These are phyloP conservation scores for Xylaria curta DNA, from an alignment of 495 filamentous ascomycete genomes.

Conservation along the genomic window DNA sequence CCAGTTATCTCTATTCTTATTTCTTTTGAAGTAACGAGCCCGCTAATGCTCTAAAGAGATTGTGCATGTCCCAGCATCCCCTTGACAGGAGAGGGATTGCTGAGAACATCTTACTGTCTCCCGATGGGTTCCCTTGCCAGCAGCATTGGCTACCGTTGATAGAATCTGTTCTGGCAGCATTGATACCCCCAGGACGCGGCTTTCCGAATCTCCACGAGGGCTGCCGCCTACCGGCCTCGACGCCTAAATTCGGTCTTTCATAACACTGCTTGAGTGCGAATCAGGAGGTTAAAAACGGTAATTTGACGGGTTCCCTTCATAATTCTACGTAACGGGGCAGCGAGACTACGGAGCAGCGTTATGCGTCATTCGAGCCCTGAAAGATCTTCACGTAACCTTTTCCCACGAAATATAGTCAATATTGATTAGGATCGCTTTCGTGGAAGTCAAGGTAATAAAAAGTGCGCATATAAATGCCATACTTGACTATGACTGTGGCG, in stretches of 20 bases:
- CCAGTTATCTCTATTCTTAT: constrained; percentile 21
- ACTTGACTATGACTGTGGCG: too few species aligned
- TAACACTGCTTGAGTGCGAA: not conserved
- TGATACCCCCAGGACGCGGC: constrained; percentile 23
- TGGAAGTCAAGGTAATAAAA: too few species aligned
- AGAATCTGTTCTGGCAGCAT: constrained; percentile 33
- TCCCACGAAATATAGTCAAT: too few species aligned
- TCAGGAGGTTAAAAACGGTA: constrained; percentile 1
- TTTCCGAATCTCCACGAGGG: constrained; percentile 6
- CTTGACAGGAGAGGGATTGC: constrained; percentile 32
- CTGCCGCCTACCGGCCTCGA: constrained; percentile 3
- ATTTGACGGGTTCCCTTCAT: constrained; percentile 3
- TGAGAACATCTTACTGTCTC: constrained; percentile 38
- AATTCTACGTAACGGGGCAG: not conserved
- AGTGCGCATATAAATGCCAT: too few species aligned
- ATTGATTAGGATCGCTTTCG: too few species aligned
- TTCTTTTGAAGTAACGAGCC: constrained; percentile 1
- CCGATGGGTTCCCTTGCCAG: constrained; percentile 37
- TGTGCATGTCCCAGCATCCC: not conserved
- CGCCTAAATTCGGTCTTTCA: not conserved
- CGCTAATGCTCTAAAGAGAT: too few species aligned
- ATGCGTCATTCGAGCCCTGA: not conserved
- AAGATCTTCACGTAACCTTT: too few species aligned
- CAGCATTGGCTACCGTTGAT: constrained; percentile 35
- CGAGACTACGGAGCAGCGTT: not conserved